phyloP scores from a whole-genome alignment of 441 rosid genomes.

The Oxalis stricta region DNA sequence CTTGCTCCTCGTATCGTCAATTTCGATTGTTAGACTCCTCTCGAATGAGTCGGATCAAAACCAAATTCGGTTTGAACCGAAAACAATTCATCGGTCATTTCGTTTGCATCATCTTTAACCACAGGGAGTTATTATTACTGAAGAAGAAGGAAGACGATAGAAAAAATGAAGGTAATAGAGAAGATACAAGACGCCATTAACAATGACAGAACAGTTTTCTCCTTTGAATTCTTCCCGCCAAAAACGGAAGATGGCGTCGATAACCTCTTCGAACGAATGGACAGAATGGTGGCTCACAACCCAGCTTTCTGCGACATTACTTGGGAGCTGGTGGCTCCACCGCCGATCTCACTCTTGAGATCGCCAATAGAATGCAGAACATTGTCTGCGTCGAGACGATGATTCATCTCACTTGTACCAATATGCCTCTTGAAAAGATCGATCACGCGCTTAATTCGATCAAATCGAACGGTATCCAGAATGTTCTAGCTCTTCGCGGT shows the following conservation, averaged over 20 bases:
- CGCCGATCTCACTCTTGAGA: slow-evolving; percentile 82
- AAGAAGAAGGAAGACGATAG: too few relatives aligned
- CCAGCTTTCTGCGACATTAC: slow-evolving; percentile 95
- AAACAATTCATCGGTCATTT: too few relatives aligned
- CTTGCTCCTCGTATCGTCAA: too few relatives aligned
- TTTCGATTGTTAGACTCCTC: too few relatives aligned
- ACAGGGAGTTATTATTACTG: too few relatives aligned
- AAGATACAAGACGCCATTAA: slow-evolving; percentile 36
- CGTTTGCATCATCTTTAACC: too few relatives aligned
- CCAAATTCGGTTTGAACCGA: too few relatives aligned
- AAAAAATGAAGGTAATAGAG: slow-evolving; percentile 79
- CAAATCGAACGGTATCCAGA: slow-evolving; percentile 87
- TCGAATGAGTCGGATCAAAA: too few relatives aligned
- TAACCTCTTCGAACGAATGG: slow-evolving; percentile 92
- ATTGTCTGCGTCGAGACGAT: slow-evolving; percentile 88
- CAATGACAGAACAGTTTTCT: slow-evolving; percentile 56
- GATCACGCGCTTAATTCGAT: slow-evolving; percentile 72
- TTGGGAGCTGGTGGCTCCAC: slow-evolving; percentile 98
- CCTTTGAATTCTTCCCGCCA: slow-evolving; percentile 97
- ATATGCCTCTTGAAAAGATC: slow-evolving; percentile 91
- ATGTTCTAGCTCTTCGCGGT: slow-evolving; percentile 91
- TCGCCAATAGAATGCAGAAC: slow-evolving; percentile 94
- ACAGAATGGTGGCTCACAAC: slow-evolving; percentile 77
- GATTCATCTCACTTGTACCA: slow-evolving; percentile 99
- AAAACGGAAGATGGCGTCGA: slow-evolving; percentile 96